Evolutionary conservation across 108 stramenopile species (phyloP), one percentile per base, ranked within the genome.

Genomic region (Cyclotella kingstonii): DNA sequence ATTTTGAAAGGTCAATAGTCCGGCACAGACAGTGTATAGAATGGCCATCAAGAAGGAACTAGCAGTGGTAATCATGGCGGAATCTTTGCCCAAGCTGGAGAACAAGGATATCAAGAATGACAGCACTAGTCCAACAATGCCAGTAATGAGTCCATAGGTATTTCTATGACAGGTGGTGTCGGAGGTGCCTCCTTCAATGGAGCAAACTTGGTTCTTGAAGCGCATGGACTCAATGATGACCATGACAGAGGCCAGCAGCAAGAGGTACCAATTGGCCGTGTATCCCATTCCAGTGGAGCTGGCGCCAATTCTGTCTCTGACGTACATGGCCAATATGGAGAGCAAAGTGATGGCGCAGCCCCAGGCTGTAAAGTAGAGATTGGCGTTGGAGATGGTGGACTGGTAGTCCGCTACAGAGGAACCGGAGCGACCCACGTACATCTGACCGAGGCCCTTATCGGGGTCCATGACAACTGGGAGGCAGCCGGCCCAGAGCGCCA

Each of bases 181-280:
- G 35, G 49, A 40, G 2, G 72, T 60, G 19, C 72, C 72, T 5
- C 35, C 51, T 33, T 66, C 72, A 44, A 73, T 54, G 17, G 19
- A 31, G 48, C 72, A 73, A 54, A 73, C 72, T 26, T 73, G 63
- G 39, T 73, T 51, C 64, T 73, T 73, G 42, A 73, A 73, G 40
- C 62, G 54, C 58, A 63, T 54, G 29, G 58, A 54, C 41, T 73
- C 72, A 48, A 73, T 73, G n/a, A 73, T 42, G 47, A 73, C 72
- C 53, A 73, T 58, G 38, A 73, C 63, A 33, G 50, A 53, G 7
- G 72, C 62, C 42, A 73, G 47, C 59, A 65, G 60, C 8, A 73
- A 43, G 49, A 65, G 60, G 43, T 73, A 73, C 72, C 72, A 73
- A 26, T 60, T 60, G 57, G 63, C 25, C 9, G 72, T 73, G 45